phyloP scores from a whole-genome alignment of 225 moss, liverwort and hornwort species.

The Pleurozium schreberi region DNA sequence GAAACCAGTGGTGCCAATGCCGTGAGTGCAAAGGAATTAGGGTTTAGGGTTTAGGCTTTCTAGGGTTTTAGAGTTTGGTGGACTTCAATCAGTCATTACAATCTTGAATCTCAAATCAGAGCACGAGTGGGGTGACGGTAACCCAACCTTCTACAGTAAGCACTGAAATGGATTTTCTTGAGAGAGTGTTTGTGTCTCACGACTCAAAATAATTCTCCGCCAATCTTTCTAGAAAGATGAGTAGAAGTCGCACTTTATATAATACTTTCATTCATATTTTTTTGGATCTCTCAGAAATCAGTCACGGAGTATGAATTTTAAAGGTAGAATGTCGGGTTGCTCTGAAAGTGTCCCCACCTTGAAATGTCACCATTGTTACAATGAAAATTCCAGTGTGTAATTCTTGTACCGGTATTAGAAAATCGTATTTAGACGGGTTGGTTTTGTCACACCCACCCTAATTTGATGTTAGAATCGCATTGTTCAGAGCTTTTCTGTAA shows the following conservation, averaged over 20 bases:
- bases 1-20: not conserved
- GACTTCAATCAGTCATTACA: not conserved
- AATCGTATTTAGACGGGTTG: not conserved
- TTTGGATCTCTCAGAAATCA: too few relatives aligned
- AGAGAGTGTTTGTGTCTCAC: fast-evolving
- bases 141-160: not conserved
- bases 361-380: not conserved
- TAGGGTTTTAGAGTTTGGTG: not conserved
- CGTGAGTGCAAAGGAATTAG: not conserved
- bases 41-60: not conserved
- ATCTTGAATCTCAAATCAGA: not conserved
- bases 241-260: not conserved
- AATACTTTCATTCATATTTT: not conserved
- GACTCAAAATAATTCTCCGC: not conserved
- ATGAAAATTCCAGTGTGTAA: not conserved
- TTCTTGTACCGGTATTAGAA: too few relatives aligned
- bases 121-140: not conserved
- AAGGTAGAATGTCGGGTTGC: not conserved
- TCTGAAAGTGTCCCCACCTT: not conserved
- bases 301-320: not conserved
- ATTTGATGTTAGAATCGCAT: not conserved
- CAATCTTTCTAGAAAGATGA: not conserved
- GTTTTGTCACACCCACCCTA: not conserved
- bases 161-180: not conserved
- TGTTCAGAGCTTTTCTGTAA: not conserved